Percentiles rank a stretch among this genome's conserved stretches.
Conservation (phyloP, 192 early-diverging fungal species). For the Mortierella hygrophila region DNA sequence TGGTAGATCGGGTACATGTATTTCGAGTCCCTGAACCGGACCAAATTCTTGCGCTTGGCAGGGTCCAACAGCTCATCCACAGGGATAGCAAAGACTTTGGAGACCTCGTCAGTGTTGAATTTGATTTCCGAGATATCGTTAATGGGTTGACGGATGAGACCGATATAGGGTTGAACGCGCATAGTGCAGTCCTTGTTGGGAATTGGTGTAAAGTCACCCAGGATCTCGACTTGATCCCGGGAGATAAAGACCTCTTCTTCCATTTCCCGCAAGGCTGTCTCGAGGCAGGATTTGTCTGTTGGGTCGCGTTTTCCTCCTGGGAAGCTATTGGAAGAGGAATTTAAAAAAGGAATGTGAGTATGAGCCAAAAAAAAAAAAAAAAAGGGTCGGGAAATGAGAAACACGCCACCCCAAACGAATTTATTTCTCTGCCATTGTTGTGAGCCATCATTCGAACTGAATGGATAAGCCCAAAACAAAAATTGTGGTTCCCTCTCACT, state of each 20-base stretch:
- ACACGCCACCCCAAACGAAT: neutral
- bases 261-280: slow-evolving; percentile 87
- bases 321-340: slow-evolving; percentile 60
- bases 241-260: slow-evolving; percentile 82
- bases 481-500: neutral
- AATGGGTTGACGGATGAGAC: slow-evolving; percentile 60
- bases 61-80: slow-evolving; percentile 74
- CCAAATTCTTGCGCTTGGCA: slow-evolving; percentile 33
- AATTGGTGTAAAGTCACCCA: slow-evolving; percentile 72
- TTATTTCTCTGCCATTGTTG: neutral
- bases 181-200: slow-evolving; percentile 72
- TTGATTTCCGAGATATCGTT: slow-evolving; percentile 54
- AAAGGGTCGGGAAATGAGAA: neutral
- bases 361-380: slow-evolving; percentile 6
- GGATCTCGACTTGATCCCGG: slow-evolving; percentile 59
- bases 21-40: slow-evolving; percentile 66
- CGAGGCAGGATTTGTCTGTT: slow-evolving; percentile 64
- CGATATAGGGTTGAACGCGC: slow-evolving; percentile 73
- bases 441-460: neutral
- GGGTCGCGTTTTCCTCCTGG: slow-evolving; percentile 80
- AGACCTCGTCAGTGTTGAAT: slow-evolving; percentile 77
- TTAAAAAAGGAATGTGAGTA: neutral
- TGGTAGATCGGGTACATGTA: slow-evolving; percentile 69
- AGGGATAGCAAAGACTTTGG: slow-evolving; percentile 77
- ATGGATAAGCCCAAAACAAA: neutral